Conservation (phyloP, 2,329 filamentous ascomycete genomes). For the Xylariaceae sp. region DNA sequence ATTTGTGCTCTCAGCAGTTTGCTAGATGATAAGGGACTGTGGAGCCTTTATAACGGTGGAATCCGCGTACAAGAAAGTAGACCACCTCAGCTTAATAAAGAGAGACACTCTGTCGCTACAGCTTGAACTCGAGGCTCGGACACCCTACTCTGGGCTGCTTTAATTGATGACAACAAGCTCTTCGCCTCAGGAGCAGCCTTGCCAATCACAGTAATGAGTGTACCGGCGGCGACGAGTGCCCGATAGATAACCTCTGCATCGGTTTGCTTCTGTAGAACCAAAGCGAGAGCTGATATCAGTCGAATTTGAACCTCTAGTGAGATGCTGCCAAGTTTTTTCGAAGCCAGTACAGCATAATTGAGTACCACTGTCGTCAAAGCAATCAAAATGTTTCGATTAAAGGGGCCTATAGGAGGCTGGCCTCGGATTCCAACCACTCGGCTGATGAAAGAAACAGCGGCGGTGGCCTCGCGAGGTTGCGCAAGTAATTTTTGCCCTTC, state of each 20-base stretch:
- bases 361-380: constrained; percentile 83
- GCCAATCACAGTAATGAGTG: constrained; percentile 67
- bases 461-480: constrained; percentile 59
- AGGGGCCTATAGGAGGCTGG: constrained; percentile 53
- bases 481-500: constrained; percentile 71
- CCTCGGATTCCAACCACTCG: constrained; percentile 61
- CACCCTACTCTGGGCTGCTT: constrained; percentile 50
- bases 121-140: constrained; percentile 55
- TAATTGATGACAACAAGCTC: constrained; percentile 51
- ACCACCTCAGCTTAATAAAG: constrained; percentile 38
- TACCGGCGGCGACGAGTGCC: constrained; percentile 81
- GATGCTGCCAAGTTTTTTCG: constrained; percentile 42
- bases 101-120: constrained; percentile 54
- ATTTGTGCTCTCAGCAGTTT: neutral
- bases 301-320: constrained; percentile 51
- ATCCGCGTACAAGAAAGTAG: neutral
- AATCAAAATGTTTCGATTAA: constrained; percentile 81
- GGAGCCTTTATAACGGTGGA: neutral
- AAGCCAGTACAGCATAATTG: constrained; percentile 81
- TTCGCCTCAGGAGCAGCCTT: constrained; percentile 50
- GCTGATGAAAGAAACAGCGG: constrained; percentile 67
- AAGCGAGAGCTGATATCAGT: constrained; percentile 66
- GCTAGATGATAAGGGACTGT: neutral
- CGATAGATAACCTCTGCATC: constrained; percentile 87
- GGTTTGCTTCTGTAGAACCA: constrained; percentile 67